These are phyloP conservation scores for Salicornia ramosissima DNA, from an alignment of 148 eudicot genomes.

Conservation along the genomic window DNA sequence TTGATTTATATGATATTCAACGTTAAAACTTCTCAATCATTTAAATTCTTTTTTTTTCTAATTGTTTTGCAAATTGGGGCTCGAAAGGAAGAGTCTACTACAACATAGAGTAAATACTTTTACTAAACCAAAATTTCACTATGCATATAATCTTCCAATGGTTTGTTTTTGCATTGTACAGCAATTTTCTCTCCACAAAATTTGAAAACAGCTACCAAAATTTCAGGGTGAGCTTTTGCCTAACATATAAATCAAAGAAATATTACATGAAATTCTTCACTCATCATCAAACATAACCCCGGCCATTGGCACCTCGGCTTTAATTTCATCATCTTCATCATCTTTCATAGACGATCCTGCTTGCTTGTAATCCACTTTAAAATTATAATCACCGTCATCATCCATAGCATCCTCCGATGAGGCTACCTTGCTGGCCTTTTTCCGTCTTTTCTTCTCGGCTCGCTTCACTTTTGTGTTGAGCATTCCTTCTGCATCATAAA, in stretches of 20 bases:
- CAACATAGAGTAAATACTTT: too few species aligned
- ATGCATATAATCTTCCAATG: slow-evolving; percentile 5
- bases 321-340: slow-evolving; percentile 40
- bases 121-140: not conserved
- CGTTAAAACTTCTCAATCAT: too few species aligned
- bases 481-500: slow-evolving; percentile 74
- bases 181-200: not conserved
- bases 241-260: not conserved
- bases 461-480: slow-evolving; percentile 61
- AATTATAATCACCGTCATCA: slow-evolving; percentile 62
- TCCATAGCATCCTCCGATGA: slow-evolving; percentile 49
- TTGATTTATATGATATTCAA: too few species aligned
- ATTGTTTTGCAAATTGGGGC: too few species aligned
- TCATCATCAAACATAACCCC: slow-evolving; percentile 38
- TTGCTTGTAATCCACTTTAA: slow-evolving; percentile 65
- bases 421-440: slow-evolving; percentile 44
- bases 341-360: slow-evolving; percentile 50
- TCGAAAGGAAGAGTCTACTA: too few species aligned
- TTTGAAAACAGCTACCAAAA: slow-evolving; percentile 26
- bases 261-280: slow-evolving; percentile 2
- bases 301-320: slow-evolving; percentile 52
- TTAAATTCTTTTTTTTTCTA: too few species aligned
- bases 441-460: slow-evolving; percentile 71
- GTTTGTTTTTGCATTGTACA: slow-evolving; percentile 6
- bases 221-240: not conserved